phyloP scores from a whole-genome alignment of 257 asterid genomes.

The Salvia miltiorrhiza region DNA sequence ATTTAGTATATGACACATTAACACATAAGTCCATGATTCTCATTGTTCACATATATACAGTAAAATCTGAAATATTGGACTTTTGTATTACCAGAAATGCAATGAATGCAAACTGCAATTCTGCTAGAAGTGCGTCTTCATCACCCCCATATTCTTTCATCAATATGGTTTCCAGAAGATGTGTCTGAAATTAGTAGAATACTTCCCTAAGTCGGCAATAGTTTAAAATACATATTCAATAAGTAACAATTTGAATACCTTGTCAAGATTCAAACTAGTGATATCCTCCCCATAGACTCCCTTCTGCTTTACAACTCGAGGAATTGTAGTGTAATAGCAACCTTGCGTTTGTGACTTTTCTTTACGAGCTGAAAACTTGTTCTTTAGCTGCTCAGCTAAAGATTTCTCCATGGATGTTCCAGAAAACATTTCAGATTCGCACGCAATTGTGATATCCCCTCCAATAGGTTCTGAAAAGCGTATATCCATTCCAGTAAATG shows the following conservation, averaged over 20 bases:
- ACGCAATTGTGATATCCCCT: slow-evolving; percentile 86
- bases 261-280: slow-evolving; percentile 87
- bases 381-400: slow-evolving; percentile 66
- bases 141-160: slow-evolving; percentile 60
- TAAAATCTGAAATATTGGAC: neutral
- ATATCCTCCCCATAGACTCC: slow-evolving; percentile 69
- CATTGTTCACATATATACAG: neutral
- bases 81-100: slow-evolving; percentile 72
- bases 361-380: slow-evolving; percentile 43
- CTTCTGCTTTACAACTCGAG: slow-evolving; percentile 79
- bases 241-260: slow-evolving; percentile 44
- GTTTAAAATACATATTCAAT: neutral
- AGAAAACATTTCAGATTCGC: slow-evolving; percentile 56
- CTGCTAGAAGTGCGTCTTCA: slow-evolving; percentile 83
- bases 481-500: slow-evolving; percentile 5
- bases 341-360: slow-evolving; percentile 50
- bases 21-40: slow-evolving; percentile 2
- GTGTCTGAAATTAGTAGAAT: slow-evolving; percentile 48
- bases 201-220: slow-evolving; percentile 17
- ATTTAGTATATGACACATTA: slow-evolving; percentile 10
- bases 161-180: slow-evolving; percentile 67
- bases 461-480: slow-evolving; percentile 75
- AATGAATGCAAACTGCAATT: slow-evolving; percentile 83
- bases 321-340: slow-evolving; percentile 84
- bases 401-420: slow-evolving; percentile 60